phyloP scores from a whole-genome alignment of 208 protist genomes.

The Leishmania lainsoni region DNA sequence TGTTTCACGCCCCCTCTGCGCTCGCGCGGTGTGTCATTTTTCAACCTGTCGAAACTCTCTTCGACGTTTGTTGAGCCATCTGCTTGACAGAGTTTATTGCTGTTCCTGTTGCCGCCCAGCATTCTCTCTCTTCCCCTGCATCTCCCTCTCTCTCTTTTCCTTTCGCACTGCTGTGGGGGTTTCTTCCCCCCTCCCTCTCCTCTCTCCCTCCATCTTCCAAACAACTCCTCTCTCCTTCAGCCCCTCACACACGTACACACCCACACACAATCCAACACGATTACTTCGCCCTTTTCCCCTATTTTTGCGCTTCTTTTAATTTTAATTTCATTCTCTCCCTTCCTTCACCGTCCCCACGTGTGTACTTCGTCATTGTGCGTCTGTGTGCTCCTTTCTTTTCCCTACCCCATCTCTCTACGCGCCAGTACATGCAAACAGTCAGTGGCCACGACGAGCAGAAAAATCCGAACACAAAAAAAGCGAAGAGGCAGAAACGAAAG shows the following conservation, averaged over 20 bases:
- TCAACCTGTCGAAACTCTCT: neutral
- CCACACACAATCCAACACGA: neutral
- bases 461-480: neutral
- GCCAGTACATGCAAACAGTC: neutral
- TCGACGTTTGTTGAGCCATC: neutral
- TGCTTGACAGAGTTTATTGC: neutral
- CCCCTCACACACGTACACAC: neutral
- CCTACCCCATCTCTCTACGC: neutral
- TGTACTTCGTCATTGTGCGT: neutral
- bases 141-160: neutral
- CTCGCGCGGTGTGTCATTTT: neutral
- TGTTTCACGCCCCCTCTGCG: neutral
- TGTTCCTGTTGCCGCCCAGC: neutral
- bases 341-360: neutral
- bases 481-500: neutral
- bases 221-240: neutral
- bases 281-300: neutral
- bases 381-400: neutral
- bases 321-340: neutral
- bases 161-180: no score
- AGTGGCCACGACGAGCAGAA: no score
- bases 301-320: neutral
- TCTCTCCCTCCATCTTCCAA: neutral
- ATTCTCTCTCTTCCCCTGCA: neutral
- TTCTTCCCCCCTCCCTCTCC: no score